Evolutionary conservation across 2,329 filamentous ascomycete genomes (phyloP), one percentile per base, ranked within the genome.

Genomic region (Salinomyces thailandicus): DNA sequence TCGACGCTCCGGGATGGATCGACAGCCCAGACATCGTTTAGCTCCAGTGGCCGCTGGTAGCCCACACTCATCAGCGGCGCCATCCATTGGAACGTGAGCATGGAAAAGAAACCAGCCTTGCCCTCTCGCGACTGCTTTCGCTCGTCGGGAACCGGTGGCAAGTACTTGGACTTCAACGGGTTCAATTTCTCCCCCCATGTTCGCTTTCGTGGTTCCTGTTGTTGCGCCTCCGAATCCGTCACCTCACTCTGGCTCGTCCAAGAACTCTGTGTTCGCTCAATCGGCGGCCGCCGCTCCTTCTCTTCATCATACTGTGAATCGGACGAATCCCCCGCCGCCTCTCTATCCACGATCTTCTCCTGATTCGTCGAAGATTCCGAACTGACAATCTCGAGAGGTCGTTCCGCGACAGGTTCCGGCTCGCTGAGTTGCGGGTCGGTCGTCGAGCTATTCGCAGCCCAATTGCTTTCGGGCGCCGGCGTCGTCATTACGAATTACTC

Each of bases 51-150:
- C 11, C 91, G 79, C 54, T 85, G 79, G 61, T 95, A 96, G 22
- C 91, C 91, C 26, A 77, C 74, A 45, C 63, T 70, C 87, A 96
- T 96, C 37, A 96, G 56, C 1, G 85, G 79, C 1, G 77, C 77
- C 71, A 95, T 89, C 89, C 89, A 96, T 57, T 85, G 76, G 55
- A 94, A 96, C 3, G 80, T 81, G 15, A 93, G 58, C 38, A 69
- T 58, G 62, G 84, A 93, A 45, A 91, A 72, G 52, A 86, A 79
- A 2, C 72, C 65, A 4, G 87, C 87, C 3, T 65, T 69, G 55
- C 85, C 69, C 62, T 95, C 87, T 43, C 72, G 73, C 5, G 76
- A 86, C 0, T 68, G 59, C 7, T 52, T 52, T 18, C 73, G 62
- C 47, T 71, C 62, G 17, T 68, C 56, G 1, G 75, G 75, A 2